These are phyloP conservation scores for Fusarium torulosum DNA, from an alignment of 2,329 filamentous ascomycete species.

Conservation along the genomic window DNA sequence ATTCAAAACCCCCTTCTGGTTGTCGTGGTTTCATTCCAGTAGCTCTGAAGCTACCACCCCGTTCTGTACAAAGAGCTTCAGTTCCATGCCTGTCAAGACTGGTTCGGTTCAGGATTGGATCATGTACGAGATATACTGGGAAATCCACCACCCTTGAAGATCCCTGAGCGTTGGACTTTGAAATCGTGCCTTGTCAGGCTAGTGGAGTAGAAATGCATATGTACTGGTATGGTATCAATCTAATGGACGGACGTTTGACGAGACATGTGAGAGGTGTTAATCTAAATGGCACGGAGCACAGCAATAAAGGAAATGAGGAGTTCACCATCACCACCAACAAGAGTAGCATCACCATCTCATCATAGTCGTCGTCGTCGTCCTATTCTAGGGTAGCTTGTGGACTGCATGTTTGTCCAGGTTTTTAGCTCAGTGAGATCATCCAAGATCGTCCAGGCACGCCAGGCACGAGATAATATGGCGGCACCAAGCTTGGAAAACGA, in stretches of 20 bases:
- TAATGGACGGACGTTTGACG: constrained; percentile 25
- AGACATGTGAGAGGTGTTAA: constrained; percentile 34
- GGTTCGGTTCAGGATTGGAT: background rate
- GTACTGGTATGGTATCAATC: constrained; percentile 27
- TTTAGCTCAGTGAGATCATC: constrained; percentile 24
- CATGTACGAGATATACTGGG: background rate
- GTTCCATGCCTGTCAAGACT: background rate
- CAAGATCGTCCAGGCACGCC: constrained; percentile 34
- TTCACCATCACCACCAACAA: background rate
- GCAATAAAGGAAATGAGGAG: constrained; percentile 7
- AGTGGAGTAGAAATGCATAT: constrained; percentile 22
- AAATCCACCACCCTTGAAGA: background rate
- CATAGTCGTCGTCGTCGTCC: constrained; percentile 5
- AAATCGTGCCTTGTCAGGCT: constrained; percentile 25
- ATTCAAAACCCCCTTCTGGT: background rate
- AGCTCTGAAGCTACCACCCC: background rate
- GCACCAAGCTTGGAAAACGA: constrained; percentile 24
- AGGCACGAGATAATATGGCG: constrained; percentile 36
- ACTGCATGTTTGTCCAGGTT: background rate
- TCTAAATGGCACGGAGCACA: constrained; percentile 17
- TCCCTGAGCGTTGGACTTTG: background rate
- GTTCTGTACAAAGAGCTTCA: constrained; percentile 7
- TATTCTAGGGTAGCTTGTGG: background rate
- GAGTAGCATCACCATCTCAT: background rate
- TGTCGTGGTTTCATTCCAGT: constrained; percentile 9